Conservation (phyloP, 768 basidiomycete species). For the Kwoniella sp. region DNA sequence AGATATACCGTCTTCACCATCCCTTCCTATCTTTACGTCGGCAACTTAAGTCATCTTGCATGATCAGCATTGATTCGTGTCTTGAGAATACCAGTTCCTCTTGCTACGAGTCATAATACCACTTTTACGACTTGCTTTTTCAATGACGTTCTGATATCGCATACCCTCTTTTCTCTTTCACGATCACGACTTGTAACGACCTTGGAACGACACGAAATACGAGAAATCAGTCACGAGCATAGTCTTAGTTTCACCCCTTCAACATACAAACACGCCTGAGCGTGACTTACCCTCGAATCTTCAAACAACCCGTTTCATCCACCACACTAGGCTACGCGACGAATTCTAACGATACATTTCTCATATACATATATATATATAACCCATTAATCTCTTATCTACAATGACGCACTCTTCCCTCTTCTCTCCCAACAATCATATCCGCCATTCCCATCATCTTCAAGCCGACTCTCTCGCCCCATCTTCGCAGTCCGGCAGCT, state of each 20-base stretch:
- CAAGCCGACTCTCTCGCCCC: conserved; percentile 24
- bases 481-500: conserved; percentile 12
- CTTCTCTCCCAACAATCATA: conserved; percentile 24
- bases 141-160: neutral
- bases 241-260: neutral
- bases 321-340: conserved; percentile 1
- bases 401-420: conserved; percentile 20
- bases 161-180: neutral
- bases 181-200: conserved; percentile 11
- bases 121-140: neutral
- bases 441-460: conserved; percentile 32
- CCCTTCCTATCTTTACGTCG: neutral
- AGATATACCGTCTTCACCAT: neutral
- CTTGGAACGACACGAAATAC: conserved; percentile 1
- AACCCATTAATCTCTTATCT: conserved; percentile 12
- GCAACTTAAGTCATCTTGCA: neutral
- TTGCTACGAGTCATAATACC: conserved; percentile 3
- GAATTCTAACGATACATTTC: neutral
- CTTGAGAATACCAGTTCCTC: neutral
- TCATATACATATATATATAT: conserved; percentile 16
- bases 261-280: conserved; percentile 5
- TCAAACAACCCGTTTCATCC: conserved; percentile 1
- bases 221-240: conserved; percentile 16
- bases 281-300: conserved; percentile 1
- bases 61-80: neutral